These are phyloP conservation scores for Russula sp. DNA, from an alignment of 768 basidiomycete genomes.

Conservation along the genomic window DNA sequence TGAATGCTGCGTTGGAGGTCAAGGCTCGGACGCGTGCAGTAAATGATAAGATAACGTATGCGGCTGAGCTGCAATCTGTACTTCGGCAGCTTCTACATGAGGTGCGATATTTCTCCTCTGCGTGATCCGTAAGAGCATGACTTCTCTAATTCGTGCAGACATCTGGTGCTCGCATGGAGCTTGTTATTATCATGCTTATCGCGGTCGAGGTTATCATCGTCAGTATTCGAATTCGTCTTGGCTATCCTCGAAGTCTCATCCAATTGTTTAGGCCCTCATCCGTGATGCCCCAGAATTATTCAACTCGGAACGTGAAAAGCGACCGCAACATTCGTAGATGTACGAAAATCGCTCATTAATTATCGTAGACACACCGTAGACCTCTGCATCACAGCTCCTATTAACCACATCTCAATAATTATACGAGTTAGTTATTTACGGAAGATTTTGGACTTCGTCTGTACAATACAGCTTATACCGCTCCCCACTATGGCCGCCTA, in stretches of 20 bases:
- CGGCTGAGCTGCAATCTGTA: constrained; percentile 85
- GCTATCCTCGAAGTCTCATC: not conserved
- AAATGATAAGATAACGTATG: constrained; percentile 92
- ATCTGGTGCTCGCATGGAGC: constrained; percentile 87
- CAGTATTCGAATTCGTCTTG: constrained; percentile 33
- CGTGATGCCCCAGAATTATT: constrained; percentile 77
- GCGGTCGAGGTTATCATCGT: constrained; percentile 94
- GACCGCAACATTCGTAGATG: constrained; percentile 7
- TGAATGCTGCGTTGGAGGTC: constrained; percentile 85
- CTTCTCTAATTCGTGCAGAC: constrained; percentile 49
- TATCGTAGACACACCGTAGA: constrained; percentile 6
- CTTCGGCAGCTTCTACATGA: constrained; percentile 56
- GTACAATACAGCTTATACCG: not conserved
- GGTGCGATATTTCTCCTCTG: constrained; percentile 7
- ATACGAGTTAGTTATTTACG: not conserved
- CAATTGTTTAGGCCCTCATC: constrained; percentile 57
- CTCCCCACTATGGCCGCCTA: not conserved
- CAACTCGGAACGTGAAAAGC: constrained; percentile 35
- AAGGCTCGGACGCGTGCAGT: constrained; percentile 74
- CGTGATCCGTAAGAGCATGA: constrained; percentile 16
- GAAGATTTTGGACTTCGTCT: not conserved
- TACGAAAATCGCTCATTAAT: not conserved
- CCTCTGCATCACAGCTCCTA: not conserved
- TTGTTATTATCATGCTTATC: constrained; percentile 92
- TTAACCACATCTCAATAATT: constrained; percentile 13